These are phyloP conservation scores for Hanseniaspora thailandica DNA, from an alignment of 805 yeast species.

Conservation along the genomic window DNA sequence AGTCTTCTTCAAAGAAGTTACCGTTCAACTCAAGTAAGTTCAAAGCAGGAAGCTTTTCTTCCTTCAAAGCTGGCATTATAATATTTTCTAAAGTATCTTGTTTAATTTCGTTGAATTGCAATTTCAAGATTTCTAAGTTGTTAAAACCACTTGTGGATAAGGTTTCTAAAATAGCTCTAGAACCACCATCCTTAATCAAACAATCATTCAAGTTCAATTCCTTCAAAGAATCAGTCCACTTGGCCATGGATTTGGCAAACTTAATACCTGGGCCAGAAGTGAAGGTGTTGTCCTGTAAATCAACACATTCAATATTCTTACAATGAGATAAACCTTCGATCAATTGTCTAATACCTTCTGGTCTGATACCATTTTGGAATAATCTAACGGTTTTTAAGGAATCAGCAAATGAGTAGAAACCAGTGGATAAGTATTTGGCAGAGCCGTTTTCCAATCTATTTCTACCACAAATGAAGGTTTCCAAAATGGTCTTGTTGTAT, in stretches of 20 bases:
- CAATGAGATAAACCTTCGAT: conserved; percentile 58
- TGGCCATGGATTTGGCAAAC: conserved; percentile 46
- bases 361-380: conserved; percentile 96
- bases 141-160: conserved; percentile 33
- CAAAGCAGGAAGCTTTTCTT: conserved; percentile 46
- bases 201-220: conserved; percentile 87
- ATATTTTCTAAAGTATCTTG: conserved; percentile 45
- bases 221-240: conserved; percentile 50
- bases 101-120: conserved; percentile 84
- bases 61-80: conserved; percentile 41
- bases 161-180: conserved; percentile 41
- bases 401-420: conserved; percentile 66
- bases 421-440: conserved; percentile 69
- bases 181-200: conserved; percentile 69
- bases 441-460: conserved; percentile 96
- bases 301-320: conserved; percentile 52
- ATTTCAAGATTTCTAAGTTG: conserved; percentile 46
- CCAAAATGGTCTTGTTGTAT: conserved; percentile 40
- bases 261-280: conserved; percentile 56
- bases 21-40: conserved; percentile 77
- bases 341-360: conserved; percentile 73
- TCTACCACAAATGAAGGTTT: conserved; percentile 91
- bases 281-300: conserved; percentile 91
- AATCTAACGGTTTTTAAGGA: conserved; percentile 58
- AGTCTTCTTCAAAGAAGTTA: conserved; percentile 82